Evolutionary conservation across 352 stramenopile genomes (phyloP), one percentile per base, ranked within the genome.

Genomic region (Phytophthora lateralis): DNA sequence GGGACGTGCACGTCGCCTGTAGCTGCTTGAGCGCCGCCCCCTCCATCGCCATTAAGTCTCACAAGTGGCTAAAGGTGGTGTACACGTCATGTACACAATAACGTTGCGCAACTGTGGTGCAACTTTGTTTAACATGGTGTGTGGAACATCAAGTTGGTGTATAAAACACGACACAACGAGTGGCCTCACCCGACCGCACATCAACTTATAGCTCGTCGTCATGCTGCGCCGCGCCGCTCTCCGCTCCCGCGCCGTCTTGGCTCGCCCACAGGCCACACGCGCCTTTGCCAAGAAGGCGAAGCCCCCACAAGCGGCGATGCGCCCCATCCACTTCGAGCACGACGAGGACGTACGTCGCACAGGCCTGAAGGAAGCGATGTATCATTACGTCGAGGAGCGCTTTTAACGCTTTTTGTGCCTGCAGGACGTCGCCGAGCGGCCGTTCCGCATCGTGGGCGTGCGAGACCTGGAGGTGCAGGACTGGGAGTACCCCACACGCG

Each of bases 371-470:
- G 34, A 6, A 21, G 6, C 17, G 43, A 50, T 45, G 30, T 39
- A 49, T 55, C n/a, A 39, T 37, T 6, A 29, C 49, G 8, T 39
- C 26, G 12, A 67, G 20, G 3, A 53, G 29, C 38, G 63, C 43
- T 50, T 21, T 48, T 48, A 52, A 60, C 47, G 29, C 5, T 39
- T 15, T 29, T 20, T 24, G 3, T 34, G 37, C 6, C 18, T 55
- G 17, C 20, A 75, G 80, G 71, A 90, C 26, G 74, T 64, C 21
- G 64, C 44, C 0, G 46, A 73, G 29, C 74, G 75, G 30, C 80
- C 82, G 8, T 95, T 93, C 73, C 81, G 81, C 37, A 90, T 95
- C 30, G 79, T 95, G 1, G 85, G 85, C 18, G 82, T 93, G 45
- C 85, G 85, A 17, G 85, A 95, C 62, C 75, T 91, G 12, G 85